Conservation (phyloP, 768 basidiomycete species). For the Termitomyces sp. region DNA sequence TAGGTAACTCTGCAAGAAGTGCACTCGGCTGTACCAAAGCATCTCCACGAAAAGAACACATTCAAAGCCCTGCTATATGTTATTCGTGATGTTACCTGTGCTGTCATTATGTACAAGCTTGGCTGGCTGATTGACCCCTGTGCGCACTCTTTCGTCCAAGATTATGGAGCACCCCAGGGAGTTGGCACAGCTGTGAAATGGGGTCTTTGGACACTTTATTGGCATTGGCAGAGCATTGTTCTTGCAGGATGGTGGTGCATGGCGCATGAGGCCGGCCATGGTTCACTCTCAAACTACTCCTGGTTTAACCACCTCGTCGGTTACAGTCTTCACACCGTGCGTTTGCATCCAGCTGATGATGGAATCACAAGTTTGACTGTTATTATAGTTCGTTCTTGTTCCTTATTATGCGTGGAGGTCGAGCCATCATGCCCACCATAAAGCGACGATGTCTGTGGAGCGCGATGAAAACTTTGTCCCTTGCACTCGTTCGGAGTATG, state of each 20-base stretch:
- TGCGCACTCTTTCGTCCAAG: constrained; percentile 21
- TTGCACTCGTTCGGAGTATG: too few species aligned
- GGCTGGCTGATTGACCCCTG: constrained; percentile 44
- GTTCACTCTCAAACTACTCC: constrained; percentile 38
- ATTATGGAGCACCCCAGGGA: too few species aligned
- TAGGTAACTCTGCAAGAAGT: constrained; percentile 44
- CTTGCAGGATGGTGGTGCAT: constrained; percentile 60
- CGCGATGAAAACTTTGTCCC: too few species aligned
- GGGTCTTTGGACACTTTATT: constrained; percentile 42
- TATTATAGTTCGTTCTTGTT: constrained; percentile 43
- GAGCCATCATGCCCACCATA: constrained; percentile 33
- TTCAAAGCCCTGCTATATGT: constrained; percentile 41
- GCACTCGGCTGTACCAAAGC: constrained; percentile 45
- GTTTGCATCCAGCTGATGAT: not conserved
- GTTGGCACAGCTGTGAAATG: too few species aligned
- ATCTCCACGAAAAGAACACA: constrained; percentile 44
- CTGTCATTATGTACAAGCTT: constrained; percentile 32
- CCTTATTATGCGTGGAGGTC: constrained; percentile 66
- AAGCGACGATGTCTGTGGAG: constrained; percentile 68
- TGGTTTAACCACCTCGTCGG: constrained; percentile 46
- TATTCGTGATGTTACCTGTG: constrained; percentile 40
- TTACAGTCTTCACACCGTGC: constrained; percentile 35
- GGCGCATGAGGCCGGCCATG: constrained; percentile 59
- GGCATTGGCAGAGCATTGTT: constrained; percentile 54
- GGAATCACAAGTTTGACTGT: not conserved